Evolutionary conservation across 495 filamentous ascomycete species (phyloP), one percentile per base, ranked within the genome.

Genomic region (Pyrenula aspistea): DNA sequence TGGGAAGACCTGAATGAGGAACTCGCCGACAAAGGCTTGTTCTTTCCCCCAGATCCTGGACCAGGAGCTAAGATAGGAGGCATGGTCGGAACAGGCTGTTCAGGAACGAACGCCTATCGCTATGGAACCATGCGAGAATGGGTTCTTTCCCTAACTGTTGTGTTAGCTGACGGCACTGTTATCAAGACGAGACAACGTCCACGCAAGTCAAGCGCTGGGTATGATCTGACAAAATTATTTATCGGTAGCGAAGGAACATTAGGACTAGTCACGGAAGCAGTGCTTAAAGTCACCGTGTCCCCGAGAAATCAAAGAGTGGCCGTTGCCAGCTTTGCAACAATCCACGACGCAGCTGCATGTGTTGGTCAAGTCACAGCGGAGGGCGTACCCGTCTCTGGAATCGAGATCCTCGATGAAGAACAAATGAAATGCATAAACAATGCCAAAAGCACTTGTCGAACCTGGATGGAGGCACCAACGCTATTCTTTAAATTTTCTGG

Each of bases 81-180:
- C 12, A 86, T 86, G 83, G 78, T 86, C 3, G 80, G 81, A 0
- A 85, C 81, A 0, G 83, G 82, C 24, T 85, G 83, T 63, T 81
- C 77, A 1, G 83, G 83, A 51, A 86, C 83, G 2, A 86, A 86
- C 63, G 80, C 83, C 8, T 85, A 85, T 62, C 72, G 83, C 47
- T 84, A 85, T 55, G 83, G 83, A 12, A 86, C 83, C 11, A 86
- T 86, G 83, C 76, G 77, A 52, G 83, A 86, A 60, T 86, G 83
- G 83, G 83, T 86, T 48, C 67, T 85, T 2, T 77, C 76, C 10
- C 65, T 85, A 24, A 86, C 83, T 0, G 75, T 85, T 10, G 83
- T 86, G 4, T 71, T 86, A 52, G 83, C 83, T 1, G 83, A 86
- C 62, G 83, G 83, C 20, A 83, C 80, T 0, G 66, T 85, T 22